Evolutionary conservation across 2,329 filamentous ascomycete species (phyloP).

Genomic region (Paracamarosporium sp.): DNA sequence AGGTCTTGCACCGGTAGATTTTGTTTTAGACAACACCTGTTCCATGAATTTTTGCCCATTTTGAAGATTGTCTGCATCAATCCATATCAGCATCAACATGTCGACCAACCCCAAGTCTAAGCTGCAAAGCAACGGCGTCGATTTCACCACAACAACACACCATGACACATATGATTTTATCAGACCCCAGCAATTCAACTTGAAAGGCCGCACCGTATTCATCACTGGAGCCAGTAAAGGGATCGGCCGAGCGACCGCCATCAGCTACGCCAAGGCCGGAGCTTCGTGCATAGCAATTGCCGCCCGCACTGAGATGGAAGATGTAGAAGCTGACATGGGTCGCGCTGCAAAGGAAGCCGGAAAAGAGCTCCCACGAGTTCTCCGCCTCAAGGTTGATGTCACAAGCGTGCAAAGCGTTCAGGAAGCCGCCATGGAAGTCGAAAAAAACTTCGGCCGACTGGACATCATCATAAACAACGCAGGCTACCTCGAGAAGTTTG

Average conservation of each 20-base stretch:
- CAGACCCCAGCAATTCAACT: neutral
- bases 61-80: neutral
- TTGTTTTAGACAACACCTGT: neutral
- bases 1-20: too few relatives aligned
- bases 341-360: neutral
- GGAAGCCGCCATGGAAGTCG: neutral
- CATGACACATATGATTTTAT: conserved; percentile 1
- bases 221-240: conserved; percentile 64
- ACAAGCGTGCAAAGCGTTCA: neutral
- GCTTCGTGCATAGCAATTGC: conserved; percentile 61
- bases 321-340: neutral
- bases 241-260: conserved; percentile 60
- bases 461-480: conserved; percentile 1
- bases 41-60: neutral
- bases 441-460: neutral
- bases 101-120: neutral
- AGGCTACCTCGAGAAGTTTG: neutral
- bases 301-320: conserved; percentile 52
- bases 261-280: conserved; percentile 63
- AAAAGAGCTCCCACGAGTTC: neutral
- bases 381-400: neutral
- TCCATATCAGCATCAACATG: neutral
- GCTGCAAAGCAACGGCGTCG: neutral
- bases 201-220: conserved; percentile 44
- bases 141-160: neutral